These are phyloP conservation scores for Cryptosporidium baileyi DNA, from an alignment of 169 alveolate genomes.

Conservation along the genomic window DNA sequence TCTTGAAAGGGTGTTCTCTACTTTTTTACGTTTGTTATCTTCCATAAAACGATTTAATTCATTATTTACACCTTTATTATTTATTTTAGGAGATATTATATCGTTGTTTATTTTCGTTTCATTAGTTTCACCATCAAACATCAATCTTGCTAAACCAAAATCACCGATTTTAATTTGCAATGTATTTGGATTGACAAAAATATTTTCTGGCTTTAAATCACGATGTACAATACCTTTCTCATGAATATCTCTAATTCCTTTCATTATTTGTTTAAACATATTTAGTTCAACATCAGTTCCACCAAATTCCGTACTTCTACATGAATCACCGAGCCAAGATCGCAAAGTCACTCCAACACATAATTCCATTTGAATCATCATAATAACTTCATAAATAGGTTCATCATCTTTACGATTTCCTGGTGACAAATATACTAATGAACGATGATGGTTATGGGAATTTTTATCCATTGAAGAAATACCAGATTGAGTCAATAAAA, in stretches of 20 bases:
- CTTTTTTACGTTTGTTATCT: not conserved
- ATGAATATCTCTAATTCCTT: slow-evolving; percentile 87
- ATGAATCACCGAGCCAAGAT: slow-evolving; percentile 79
- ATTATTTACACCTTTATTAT: not conserved
- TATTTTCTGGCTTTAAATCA: slow-evolving; percentile 90
- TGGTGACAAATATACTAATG: slow-evolving; percentile 58
- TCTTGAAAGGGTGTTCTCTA: slow-evolving; percentile 24
- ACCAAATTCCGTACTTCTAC: slow-evolving; percentile 53
- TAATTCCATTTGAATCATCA: slow-evolving; percentile 86
- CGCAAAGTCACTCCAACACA: slow-evolving; percentile 86
- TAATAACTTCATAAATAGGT: slow-evolving; percentile 50
- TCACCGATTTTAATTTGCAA: slow-evolving; percentile 87
- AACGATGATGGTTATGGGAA: slow-evolving; percentile 11
- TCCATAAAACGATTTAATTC: slow-evolving; percentile 21
- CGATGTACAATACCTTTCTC: slow-evolving; percentile 87
- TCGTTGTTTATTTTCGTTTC: not conserved
- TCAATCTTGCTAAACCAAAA: slow-evolving; percentile 87
- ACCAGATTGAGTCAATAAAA: not conserved
- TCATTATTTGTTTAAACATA: slow-evolving; percentile 84
- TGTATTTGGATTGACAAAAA: slow-evolving; percentile 84
- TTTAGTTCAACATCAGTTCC: slow-evolving; percentile 78
- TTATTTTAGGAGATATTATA: not conserved
- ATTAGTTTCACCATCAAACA: slow-evolving; percentile 77
- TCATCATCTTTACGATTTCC: slow-evolving; percentile 31
- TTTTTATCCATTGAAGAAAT: not conserved